A percentile compares a stretch with the other conserved stretches of the same genome.
Conservation (phyloP, 2,329 filamentous ascomycete species). For the Penicillium sp. region DNA sequence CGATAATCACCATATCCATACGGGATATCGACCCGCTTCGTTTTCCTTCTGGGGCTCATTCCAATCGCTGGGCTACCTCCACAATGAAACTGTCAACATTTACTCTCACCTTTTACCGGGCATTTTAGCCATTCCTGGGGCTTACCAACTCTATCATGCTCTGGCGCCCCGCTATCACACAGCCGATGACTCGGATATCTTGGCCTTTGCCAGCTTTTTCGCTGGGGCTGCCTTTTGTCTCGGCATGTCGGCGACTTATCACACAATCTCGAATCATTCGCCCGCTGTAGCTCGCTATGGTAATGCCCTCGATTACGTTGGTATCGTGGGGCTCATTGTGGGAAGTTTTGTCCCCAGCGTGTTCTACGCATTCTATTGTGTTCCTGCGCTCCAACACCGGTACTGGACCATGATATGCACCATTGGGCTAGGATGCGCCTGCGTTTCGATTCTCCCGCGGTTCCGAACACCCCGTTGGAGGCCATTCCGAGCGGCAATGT, state of each 20-base stretch:
- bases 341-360: slow-evolving; percentile 88
- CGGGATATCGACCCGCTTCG: slow-evolving; percentile 67
- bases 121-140: slow-evolving; percentile 58
- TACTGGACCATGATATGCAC: slow-evolving; percentile 81
- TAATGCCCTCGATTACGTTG: slow-evolving; percentile 92
- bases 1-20: slow-evolving; percentile 72
- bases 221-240: slow-evolving; percentile 72
- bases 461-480: slow-evolving; percentile 86
- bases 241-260: slow-evolving; percentile 82
- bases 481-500: slow-evolving; percentile 86
- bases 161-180: slow-evolving; percentile 69
- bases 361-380: slow-evolving; percentile 82
- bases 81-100: slow-evolving; percentile 74
- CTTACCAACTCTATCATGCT: slow-evolving; percentile 58
- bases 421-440: slow-evolving; percentile 75
- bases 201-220: slow-evolving; percentile 80
- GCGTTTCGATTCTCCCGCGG: slow-evolving; percentile 76
- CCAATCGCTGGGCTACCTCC: slow-evolving; percentile 63
- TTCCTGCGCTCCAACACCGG: slow-evolving; percentile 64
- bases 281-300: slow-evolving; percentile 76
- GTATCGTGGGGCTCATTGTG: slow-evolving; percentile 89
- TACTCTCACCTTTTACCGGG: slow-evolving; percentile 73
- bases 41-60: slow-evolving; percentile 64
- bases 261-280: slow-evolving; percentile 85
- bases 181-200: slow-evolving; percentile 66